Evolutionary conservation across 2,329 filamentous ascomycete species (phyloP), one percentile per base, ranked within the genome.

Genomic region (Chlorencoelia australis): DNA sequence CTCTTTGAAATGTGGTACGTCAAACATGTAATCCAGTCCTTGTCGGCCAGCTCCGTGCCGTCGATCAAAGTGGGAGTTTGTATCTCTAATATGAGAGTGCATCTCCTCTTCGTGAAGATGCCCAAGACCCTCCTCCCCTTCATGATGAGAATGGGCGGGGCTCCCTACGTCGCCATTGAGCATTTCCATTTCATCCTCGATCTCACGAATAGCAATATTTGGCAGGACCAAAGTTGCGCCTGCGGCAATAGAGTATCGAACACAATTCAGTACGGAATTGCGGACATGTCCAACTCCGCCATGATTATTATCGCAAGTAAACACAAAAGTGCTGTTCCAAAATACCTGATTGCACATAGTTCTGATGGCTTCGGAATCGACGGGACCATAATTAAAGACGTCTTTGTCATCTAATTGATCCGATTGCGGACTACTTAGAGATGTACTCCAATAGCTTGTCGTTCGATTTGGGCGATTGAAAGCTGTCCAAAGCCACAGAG

Each of bases 261-360:
- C 52, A 44, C 61, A 64, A 32, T 60, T 62, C 3, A 64, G 45
- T 14, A 64, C 61, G 42, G 60, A 59, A 38, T 62, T 61, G 18
- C 61, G 53, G 24, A 63, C 47, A 54, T 63, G 61, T 25, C 57
- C 60, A 30, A 63, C 52, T 17, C 59, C 60, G 22, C 60, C 61
- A 20, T 57, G 54, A 35, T 60, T 59, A 5, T 55, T 59, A 31
- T 62, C 59, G 46, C 61, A 63, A 19, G 49, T 61, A 35, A 63
- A 64, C 2, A 63, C 40, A 8, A 64, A 39, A 16, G 55, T 58
- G 0, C 48, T 42, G 10, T 58, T 57, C 41, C 61, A 63, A 1
- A 45, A 28, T n/a, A 43, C 50, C 10, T 51, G 48, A 1, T 47
- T 45, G 34, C 60, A 64, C 4, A 58, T 47, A 2, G 55, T 47